These are phyloP conservation scores for Golubevia pallescens DNA, from an alignment of 1,284 basidiomycete genomes.

Conservation along the genomic window DNA sequence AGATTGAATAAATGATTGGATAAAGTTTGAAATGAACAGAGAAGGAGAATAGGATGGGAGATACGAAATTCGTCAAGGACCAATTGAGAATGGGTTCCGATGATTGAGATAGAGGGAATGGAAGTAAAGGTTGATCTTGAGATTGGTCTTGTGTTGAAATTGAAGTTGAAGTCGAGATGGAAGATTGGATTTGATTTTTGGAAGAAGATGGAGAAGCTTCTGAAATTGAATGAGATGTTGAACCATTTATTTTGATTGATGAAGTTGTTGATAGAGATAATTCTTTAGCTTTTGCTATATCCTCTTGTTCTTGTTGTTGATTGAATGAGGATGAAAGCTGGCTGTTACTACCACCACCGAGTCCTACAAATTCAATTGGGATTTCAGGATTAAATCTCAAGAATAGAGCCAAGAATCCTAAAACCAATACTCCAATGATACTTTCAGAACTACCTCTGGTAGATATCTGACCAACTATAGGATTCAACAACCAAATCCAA, in stretches of 20 bases:
- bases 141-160: conserved; percentile 14
- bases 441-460: conserved; percentile 55
- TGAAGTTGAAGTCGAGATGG: too few species aligned
- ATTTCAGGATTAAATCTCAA: conserved; percentile 8
- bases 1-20: too few species aligned
- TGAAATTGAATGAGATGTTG: too few species aligned
- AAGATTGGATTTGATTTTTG: conserved; percentile 41
- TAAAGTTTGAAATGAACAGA: conserved; percentile 52
- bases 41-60: conserved; percentile 42
- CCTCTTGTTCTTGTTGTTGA: too few species aligned
- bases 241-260: too few species aligned
- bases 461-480: conserved; percentile 56
- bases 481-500: conserved; percentile 55
- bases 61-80: conserved; percentile 32
- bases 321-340: too few species aligned
- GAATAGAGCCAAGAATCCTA: conserved; percentile 26
- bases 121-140: not conserved
- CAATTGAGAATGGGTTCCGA: conserved; percentile 26
- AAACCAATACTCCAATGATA: conserved; percentile 42
- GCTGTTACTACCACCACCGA: not conserved
- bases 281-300: too few species aligned
- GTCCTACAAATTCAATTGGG: not conserved
- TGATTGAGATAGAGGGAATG: conserved; percentile 21
- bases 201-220: too few species aligned
- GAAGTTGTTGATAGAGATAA: too few species aligned